phyloP scores from a whole-genome alignment of 208 protist genomes.

The Acanthamoeba triangularis region DNA sequence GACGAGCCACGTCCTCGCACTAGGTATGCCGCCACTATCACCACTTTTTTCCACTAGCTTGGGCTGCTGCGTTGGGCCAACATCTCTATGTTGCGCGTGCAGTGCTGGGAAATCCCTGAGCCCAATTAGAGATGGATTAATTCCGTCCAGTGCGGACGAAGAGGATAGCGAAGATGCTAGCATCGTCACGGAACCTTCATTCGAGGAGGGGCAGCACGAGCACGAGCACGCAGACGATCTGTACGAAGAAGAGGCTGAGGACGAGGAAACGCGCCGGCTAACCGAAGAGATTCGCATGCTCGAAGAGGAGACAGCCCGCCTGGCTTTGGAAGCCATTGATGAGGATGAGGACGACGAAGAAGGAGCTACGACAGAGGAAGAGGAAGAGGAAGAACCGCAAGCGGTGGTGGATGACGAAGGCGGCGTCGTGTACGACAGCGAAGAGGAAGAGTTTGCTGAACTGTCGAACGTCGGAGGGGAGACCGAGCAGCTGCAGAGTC shows the following conservation, averaged over 20 bases:
- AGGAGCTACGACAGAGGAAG: neutral
- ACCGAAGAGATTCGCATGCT: slow-evolving; percentile 58
- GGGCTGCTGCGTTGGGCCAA: too few species aligned
- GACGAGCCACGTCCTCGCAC: neutral
- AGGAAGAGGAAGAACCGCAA: neutral
- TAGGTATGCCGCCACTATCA: neutral
- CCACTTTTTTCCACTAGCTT: neutral
- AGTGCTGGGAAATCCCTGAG: neutral
- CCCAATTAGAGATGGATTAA: neutral
- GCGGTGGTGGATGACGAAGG: neutral
- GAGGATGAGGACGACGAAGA: neutral
- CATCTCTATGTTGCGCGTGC: neutral
- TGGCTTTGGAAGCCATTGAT: slow-evolving; percentile 6
- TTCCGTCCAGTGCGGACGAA: neutral
- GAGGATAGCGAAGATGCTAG: neutral
- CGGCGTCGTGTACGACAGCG: neutral
- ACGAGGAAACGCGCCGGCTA: slow-evolving; percentile 41
- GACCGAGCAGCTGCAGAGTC: neutral
- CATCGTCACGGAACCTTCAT: neutral
- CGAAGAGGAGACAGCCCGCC: slow-evolving; percentile 60
- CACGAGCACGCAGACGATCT: neutral
- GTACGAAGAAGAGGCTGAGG: slow-evolving; percentile 8
- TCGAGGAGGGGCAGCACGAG: neutral
- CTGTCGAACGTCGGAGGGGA: neutral
- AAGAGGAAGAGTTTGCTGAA: neutral